Conservation (phyloP, 805 yeast species). For the Wickerhamiella occidentalis region DNA sequence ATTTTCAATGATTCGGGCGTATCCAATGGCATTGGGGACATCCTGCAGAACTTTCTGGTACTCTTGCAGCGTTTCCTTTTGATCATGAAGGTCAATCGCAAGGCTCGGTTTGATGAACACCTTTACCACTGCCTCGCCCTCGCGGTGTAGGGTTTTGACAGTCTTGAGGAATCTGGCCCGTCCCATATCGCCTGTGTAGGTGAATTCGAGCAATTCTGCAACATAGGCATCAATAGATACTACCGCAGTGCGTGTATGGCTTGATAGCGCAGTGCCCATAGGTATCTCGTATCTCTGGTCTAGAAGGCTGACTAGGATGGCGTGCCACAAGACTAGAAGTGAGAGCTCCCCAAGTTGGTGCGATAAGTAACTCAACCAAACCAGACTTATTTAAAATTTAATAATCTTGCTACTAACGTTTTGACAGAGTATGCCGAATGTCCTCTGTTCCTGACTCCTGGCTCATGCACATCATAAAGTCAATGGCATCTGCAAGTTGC, state of each 20-base stretch:
- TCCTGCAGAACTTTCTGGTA: conserved; percentile 35
- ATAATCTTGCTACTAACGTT: too few species aligned
- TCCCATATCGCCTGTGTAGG: conserved; percentile 63
- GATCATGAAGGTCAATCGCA: conserved; percentile 12
- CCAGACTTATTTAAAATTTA: too few species aligned
- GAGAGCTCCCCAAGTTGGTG: too few species aligned
- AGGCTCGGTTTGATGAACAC: conserved; percentile 60
- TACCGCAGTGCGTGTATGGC: conserved; percentile 80
- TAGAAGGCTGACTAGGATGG: too few species aligned
- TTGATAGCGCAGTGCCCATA: conserved; percentile 83
- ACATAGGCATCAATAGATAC: conserved; percentile 84
- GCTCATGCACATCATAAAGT: too few species aligned
- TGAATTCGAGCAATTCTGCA: conserved; percentile 62
- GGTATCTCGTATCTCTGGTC: too few species aligned
- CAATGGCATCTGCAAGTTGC: too few species aligned
- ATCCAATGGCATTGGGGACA: conserved; percentile 56
- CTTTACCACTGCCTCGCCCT: conserved; percentile 67
- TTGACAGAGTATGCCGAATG: too few species aligned
- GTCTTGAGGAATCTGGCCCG: conserved; percentile 70
- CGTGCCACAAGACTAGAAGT: too few species aligned
- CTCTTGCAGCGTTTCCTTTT: conserved; percentile 22
- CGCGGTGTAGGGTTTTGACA: conserved; percentile 60
- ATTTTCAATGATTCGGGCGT: conserved; percentile 64
- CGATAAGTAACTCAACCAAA: too few species aligned
- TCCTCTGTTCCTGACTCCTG: too few species aligned